Evolutionary conservation across 1,284 basidiomycete genomes (phyloP).

Genomic region (Porogramme epimiltina): DNA sequence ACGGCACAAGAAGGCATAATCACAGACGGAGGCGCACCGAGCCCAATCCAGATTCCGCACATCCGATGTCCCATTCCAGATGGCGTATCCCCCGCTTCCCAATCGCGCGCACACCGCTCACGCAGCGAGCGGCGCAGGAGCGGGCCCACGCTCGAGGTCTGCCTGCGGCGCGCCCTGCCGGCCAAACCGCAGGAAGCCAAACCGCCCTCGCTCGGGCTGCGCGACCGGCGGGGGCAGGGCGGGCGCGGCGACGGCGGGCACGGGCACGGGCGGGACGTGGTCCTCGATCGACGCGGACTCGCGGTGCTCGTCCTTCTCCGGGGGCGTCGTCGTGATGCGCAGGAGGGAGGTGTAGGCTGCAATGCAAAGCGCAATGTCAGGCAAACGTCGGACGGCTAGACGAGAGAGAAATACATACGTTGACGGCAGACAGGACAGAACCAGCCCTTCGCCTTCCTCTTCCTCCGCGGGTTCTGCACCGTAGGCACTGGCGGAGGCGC

Average conservation of each 20-base stretch:
- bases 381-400: background rate
- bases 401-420: conserved; percentile 49
- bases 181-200: conserved; percentile 33
- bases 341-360: conserved; percentile 86
- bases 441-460: conserved; percentile 92
- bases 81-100: too few relatives aligned
- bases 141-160: conserved; percentile 38
- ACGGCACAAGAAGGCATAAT: too few relatives aligned
- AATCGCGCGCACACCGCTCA: background rate
- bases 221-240: conserved; percentile 24
- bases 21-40: too few relatives aligned
- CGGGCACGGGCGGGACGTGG: conserved; percentile 17
- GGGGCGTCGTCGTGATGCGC: conserved; percentile 77
- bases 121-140: conserved; percentile 16
- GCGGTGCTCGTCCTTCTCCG: conserved; percentile 45
- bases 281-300: conserved; percentile 39
- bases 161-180: conserved; percentile 31
- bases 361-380: background rate
- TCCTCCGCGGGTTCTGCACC: conserved; percentile 56
- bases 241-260: conserved; percentile 6
- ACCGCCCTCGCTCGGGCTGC: conserved; percentile 30
- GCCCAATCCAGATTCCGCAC: too few relatives aligned
- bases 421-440: conserved; percentile 93
- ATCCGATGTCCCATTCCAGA: too few relatives aligned
- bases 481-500: conserved; percentile 23